Evolutionary conservation across 306 rosid genomes (phyloP), one percentile per base, ranked within the genome.

Genomic region (Dalbergia oliveri): DNA sequence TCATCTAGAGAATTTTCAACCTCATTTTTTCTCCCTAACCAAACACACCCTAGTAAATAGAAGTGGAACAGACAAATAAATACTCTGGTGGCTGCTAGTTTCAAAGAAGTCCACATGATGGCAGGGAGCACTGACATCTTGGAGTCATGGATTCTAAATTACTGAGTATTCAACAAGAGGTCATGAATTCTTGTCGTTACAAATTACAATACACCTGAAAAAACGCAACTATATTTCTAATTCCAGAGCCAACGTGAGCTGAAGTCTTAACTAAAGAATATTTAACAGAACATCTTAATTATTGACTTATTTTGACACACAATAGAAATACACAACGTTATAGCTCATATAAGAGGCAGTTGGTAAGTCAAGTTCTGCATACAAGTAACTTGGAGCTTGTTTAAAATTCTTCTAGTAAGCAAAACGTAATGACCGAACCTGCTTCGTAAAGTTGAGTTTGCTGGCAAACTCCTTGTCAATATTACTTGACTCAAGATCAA

Each of bases 401-500:
- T 34, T 34, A 64, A 8, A n/a, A 62, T 31, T 33, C 16, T 5
- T 35, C 8, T 7, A 35, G 5, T 10, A 61, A 19, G 13, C 43
- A 21, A 75, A 44, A 9, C 0, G 2, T 14, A 53, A n/a, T 14
- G 72, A 81, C 81, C 15, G 57, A 6, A 95, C 98, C 97, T 91
- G 94, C 76, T 90, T 95, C 2, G 84, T 88, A 81, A 83, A 81
- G 50, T 77, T 81, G 58, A 85, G n/a, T 49, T 16, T 86, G 69
- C 41, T 63, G 3, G 78, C 91, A 21, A 45, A 78, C 11, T 86
- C 92, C 71, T 47, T 81, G 68, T 95, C 96, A 54, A 82, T 86
- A 75, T 93, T 90, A 78, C 51, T 79, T 39, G 94, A 87, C 66
- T 89, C 89, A 0, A 72, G 33, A 66, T 95, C 96, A 77, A 89